phyloP scores from a whole-genome alignment of 306 rosid species.

The Quercus mongolica region DNA sequence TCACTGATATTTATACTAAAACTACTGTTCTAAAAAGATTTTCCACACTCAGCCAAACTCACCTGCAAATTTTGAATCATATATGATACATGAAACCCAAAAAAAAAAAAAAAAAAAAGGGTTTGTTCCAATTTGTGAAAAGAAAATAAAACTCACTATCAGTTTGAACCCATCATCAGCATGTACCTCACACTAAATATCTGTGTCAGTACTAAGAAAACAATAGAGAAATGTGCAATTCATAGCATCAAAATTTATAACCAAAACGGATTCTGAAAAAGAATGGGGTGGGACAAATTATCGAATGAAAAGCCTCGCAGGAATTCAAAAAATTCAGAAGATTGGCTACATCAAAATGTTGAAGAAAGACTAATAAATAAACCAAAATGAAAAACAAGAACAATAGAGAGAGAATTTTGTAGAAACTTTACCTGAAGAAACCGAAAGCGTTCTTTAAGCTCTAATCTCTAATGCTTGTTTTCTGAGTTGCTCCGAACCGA shows the following conservation, averaged over 20 bases:
- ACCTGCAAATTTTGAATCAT: neutral
- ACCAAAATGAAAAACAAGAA: neutral
- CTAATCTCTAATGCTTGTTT: neutral
- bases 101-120: neutral
- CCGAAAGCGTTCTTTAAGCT: neutral
- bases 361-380: neutral
- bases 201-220: neutral
- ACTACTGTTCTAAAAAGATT: too few species aligned
- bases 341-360: neutral
- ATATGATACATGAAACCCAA: too few species aligned
- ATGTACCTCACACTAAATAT: neutral
- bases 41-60: neutral
- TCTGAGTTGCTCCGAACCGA: neutral
- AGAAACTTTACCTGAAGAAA: neutral
- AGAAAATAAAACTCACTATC: neutral
- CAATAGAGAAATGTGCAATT: neutral
- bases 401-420: neutral
- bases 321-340: neutral
- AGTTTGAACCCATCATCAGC: neutral
- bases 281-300: neutral
- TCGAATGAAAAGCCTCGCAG: neutral
- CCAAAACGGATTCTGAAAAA: neutral
- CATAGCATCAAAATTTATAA: neutral
- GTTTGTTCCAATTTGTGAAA: neutral
- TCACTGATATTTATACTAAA: too few species aligned